phyloP scores from a whole-genome alignment of 768 basidiomycete species.

The Megacollybia marginata region DNA sequence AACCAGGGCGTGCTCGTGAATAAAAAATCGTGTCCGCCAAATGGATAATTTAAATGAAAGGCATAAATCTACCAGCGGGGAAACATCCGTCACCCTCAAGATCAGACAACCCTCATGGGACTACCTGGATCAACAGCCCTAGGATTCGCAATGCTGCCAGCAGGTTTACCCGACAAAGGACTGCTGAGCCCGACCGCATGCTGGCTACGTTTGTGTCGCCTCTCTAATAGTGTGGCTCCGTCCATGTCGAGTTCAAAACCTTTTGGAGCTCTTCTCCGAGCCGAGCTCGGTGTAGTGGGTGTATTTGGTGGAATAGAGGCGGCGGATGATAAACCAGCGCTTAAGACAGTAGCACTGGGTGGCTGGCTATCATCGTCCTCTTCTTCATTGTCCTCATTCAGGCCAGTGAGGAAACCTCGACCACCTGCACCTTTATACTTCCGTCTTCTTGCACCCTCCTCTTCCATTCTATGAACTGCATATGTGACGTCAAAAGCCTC shows the following conservation, averaged over 20 bases:
- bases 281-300: background rate
- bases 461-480: constrained; percentile 98
- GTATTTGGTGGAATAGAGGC: too few species aligned
- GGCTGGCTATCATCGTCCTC: constrained; percentile 35
- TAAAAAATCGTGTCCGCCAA: too few species aligned
- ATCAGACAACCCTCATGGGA: constrained; percentile 3
- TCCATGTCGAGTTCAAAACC: constrained; percentile 84
- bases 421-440: constrained; percentile 77
- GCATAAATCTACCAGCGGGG: too few species aligned
- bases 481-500: constrained; percentile 99
- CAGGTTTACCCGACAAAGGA: constrained; percentile 5
- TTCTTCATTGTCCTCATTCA: constrained; percentile 93
- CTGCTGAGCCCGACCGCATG: constrained; percentile 3
- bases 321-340: background rate
- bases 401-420: constrained; percentile 70
- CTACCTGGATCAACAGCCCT: constrained; percentile 6
- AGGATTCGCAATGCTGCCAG: background rate
- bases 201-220: constrained; percentile 42
- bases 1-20: too few species aligned
- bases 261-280: constrained; percentile 5
- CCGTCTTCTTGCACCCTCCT: constrained; percentile 85
- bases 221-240: constrained; percentile 78
- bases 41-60: too few species aligned
- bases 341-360: constrained; percentile 4
- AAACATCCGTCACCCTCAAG: too few species aligned